Evolutionary conservation across 768 basidiomycete species (phyloP).

Genomic region (Naganishia randhawae): DNA sequence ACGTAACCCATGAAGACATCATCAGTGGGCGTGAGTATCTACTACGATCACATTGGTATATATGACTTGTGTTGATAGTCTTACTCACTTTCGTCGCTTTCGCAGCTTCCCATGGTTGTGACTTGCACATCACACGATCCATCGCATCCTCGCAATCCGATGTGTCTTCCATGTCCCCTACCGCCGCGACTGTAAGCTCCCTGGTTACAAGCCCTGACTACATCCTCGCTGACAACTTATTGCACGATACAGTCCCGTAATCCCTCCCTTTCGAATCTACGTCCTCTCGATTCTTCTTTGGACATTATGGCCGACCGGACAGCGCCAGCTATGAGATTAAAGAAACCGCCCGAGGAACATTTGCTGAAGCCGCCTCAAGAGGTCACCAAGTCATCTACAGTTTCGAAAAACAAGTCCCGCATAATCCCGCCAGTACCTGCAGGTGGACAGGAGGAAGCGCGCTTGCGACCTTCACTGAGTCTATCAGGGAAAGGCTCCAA

Average conservation of each 20-base stretch:
- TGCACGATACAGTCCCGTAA: background rate
- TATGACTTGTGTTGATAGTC: background rate
- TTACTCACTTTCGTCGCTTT: background rate
- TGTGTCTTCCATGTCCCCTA: constrained; percentile 20
- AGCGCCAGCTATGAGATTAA: constrained; percentile 3
- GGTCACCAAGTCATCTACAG: constrained; percentile 7
- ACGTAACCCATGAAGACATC: constrained; percentile 1
- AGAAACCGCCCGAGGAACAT: constrained; percentile 26
- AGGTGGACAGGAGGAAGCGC: background rate
- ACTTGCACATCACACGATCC: background rate
- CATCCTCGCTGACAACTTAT: background rate
- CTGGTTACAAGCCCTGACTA: background rate
- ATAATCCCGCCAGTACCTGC: background rate
- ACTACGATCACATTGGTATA: background rate
- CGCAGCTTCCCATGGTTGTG: background rate
- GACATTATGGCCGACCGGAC: background rate
- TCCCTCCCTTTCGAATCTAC: background rate
- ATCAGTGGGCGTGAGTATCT: constrained; percentile 13
- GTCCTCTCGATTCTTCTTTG: background rate
- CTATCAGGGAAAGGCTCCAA: background rate
- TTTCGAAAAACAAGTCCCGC: background rate
- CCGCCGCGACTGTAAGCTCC: background rate
- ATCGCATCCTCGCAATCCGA: constrained; percentile 12
- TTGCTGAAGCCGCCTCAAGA: constrained; percentile 10
- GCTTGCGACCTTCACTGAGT: background rate